A percentile compares a stretch with the other conserved stretches of the same genome.
phyloP scores from a whole-genome alignment of 2,329 filamentous ascomycete species.

The Sphaerulina musiva region DNA sequence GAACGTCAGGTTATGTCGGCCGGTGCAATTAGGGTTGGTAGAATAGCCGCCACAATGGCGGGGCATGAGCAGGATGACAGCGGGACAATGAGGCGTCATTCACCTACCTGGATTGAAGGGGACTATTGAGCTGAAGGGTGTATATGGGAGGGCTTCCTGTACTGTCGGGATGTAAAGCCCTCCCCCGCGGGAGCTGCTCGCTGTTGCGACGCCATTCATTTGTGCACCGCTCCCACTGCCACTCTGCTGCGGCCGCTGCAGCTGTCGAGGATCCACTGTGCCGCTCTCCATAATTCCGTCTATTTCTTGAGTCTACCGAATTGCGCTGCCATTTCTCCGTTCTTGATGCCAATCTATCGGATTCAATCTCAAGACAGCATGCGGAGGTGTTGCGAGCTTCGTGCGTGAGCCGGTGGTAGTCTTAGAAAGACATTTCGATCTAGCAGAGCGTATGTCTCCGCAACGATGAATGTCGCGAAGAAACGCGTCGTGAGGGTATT shows the following conservation, averaged over 20 bases:
- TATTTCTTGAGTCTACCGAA: neutral
- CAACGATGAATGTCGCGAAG: neutral
- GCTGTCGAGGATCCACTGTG: constrained; percentile 15
- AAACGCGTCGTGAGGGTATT: constrained; percentile 1
- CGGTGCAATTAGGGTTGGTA: constrained; percentile 2
- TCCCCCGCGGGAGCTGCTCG: constrained; percentile 7
- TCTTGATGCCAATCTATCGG: neutral
- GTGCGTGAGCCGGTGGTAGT: neutral
- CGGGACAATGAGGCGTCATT: constrained; percentile 8
- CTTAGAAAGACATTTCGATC: neutral
- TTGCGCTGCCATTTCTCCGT: constrained; percentile 6
- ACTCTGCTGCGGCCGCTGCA: constrained; percentile 4
- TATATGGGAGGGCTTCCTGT: constrained; percentile 72
- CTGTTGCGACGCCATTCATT: constrained; percentile 15
- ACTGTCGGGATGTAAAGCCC: constrained; percentile 44
- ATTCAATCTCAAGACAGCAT: constrained; percentile 4
- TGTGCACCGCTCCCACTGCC: constrained; percentile 9
- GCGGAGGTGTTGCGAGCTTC: constrained; percentile 8
- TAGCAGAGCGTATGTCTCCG: neutral
- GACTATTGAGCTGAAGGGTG: constrained; percentile 71
- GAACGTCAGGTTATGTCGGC: constrained; percentile 7
- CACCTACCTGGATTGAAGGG: constrained; percentile 67
- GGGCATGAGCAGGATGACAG: neutral
- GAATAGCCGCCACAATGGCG: neutral
- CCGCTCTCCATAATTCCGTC: constrained; percentile 7